These are phyloP conservation scores for Gastrolobium bilobum DNA, from an alignment of 306 rosid species.

Conservation along the genomic window DNA sequence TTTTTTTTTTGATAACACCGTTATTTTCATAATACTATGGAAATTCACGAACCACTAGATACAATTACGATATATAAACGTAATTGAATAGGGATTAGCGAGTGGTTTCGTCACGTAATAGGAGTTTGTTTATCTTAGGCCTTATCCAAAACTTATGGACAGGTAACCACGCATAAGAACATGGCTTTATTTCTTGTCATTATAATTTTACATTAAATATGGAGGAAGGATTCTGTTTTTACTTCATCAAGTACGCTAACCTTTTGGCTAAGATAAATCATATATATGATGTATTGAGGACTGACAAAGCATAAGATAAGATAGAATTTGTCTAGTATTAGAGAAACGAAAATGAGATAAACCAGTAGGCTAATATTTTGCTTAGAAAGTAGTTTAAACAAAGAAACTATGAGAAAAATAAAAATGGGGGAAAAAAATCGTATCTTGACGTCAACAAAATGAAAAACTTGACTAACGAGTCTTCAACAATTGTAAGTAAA, in stretches of 20 bases:
- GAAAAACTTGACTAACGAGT: too few relatives aligned
- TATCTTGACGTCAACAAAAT: too few relatives aligned
- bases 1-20: too few relatives aligned
- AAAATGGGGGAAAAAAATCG: too few relatives aligned
- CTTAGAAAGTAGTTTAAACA: too few relatives aligned
- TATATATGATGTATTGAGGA: too few relatives aligned
- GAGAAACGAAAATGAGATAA: too few relatives aligned
- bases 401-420: too few relatives aligned
- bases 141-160: conserved; percentile 37
- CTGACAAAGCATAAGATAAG: too few relatives aligned
- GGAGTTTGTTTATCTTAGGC: conserved; percentile 20
- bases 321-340: too few relatives aligned
- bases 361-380: too few relatives aligned
- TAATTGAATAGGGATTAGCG: conserved; percentile 24
- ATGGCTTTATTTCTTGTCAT: conserved; percentile 7
- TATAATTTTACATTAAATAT: background rate
- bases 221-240: background rate
- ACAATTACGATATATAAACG: background rate
- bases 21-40: background rate
- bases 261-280: background rate
- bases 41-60: conserved; percentile 12
- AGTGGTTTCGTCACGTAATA: conserved; percentile 49
- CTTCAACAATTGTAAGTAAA: too few relatives aligned
- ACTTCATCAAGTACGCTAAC: background rate
- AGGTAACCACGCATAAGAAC: conserved; percentile 2